Base-by-base conservation (phyloP, 768 basidiomycete species). In the Russula griseocarnosa region DNA sequence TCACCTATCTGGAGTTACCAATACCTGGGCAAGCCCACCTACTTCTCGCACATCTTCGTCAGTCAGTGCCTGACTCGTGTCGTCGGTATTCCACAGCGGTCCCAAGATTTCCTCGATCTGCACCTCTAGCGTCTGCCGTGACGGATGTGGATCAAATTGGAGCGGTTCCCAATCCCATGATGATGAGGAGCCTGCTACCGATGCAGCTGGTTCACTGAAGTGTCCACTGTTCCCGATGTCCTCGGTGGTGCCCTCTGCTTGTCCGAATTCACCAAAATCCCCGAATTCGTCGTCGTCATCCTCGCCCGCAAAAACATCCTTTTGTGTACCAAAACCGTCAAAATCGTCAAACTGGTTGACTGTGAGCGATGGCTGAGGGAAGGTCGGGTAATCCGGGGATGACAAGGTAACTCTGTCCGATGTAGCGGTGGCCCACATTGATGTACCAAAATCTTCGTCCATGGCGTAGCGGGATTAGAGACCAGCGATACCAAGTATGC, bases 191-290 rank as follows among this genome's bases (percentile, higher is more conserved):
- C 76, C 81, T 50, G 80, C 74, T 70, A 76, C 73, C 53, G 71
- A 75, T 40, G 74, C 66, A 38, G 75, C 63, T 69, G 78, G 74
- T 55, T 76, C 76, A 55, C 68, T 74, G 71, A 82, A 79, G 22
- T 66, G 72, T 16, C 65, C 71, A 26, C 69, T 70, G 38, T 75
- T 78, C 22, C 66, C 71, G 66, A 84, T 82, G 22, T 71, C 71
- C 11, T 71, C 66, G 26, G 59, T 68, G 58, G 36, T 63, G 40
- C 66, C 78, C 71, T 72, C 81, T 28, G 74, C 84, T 66, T 90
- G 90, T 69, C 85, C 90, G 73, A 93, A 93, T 71, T 94, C 93
- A 20, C 87, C 91, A 74, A 93, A 93, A 68, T 93, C 91, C 55
- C 86, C 90, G 74, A 92, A 92, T 63, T 92, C 90, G 68, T 92